A percentile compares a stretch with the other conserved stretches of the same genome.
phyloP scores from a whole-genome alignment of 768 basidiomycete species.

The Tricholomella constricta region DNA sequence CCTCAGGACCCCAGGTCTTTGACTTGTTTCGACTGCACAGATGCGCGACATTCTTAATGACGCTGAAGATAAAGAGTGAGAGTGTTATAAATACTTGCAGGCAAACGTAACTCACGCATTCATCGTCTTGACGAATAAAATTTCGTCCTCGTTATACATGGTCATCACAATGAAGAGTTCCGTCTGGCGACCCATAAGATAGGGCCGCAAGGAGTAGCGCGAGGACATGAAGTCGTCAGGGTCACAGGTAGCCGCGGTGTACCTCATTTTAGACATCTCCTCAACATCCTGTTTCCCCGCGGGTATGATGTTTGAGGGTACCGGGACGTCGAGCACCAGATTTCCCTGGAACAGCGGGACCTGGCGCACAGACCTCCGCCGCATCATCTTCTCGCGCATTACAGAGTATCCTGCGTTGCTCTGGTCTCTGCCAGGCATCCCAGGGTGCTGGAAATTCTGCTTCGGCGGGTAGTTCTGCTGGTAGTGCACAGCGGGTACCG shows the following conservation, averaged over 20 bases:
- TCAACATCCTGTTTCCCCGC: conserved; percentile 60
- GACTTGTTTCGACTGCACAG: conserved; percentile 70
- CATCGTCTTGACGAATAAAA: conserved; percentile 79
- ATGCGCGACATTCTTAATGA: conserved; percentile 85
- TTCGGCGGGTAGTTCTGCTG: conserved; percentile 64
- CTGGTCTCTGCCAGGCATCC: conserved; percentile 42
- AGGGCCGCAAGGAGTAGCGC: conserved; percentile 79
- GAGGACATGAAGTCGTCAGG: conserved; percentile 84
- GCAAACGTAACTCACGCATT: conserved; percentile 59
- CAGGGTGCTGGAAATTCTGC: conserved; percentile 42
- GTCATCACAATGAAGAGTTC: conserved; percentile 97
- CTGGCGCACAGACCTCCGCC: conserved; percentile 74
- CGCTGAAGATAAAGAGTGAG: conserved; percentile 42
- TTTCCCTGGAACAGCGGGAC: conserved; percentile 83
- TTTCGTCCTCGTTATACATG: conserved; percentile 93
- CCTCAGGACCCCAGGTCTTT: conserved; percentile 84
- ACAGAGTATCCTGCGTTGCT: conserved; percentile 62
- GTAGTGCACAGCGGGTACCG: conserved; percentile 58
- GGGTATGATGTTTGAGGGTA: conserved; percentile 80
- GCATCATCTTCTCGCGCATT: conserved; percentile 81
- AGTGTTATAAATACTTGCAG: conserved; percentile 1
- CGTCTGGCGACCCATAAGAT: conserved; percentile 76
- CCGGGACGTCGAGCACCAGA: conserved; percentile 80
- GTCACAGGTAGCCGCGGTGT: conserved; percentile 88
- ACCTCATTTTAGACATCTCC: conserved; percentile 83